Base-by-base conservation (phyloP, 306 rosid genomes). In the Herpetospermum pedunculosum region DNA sequence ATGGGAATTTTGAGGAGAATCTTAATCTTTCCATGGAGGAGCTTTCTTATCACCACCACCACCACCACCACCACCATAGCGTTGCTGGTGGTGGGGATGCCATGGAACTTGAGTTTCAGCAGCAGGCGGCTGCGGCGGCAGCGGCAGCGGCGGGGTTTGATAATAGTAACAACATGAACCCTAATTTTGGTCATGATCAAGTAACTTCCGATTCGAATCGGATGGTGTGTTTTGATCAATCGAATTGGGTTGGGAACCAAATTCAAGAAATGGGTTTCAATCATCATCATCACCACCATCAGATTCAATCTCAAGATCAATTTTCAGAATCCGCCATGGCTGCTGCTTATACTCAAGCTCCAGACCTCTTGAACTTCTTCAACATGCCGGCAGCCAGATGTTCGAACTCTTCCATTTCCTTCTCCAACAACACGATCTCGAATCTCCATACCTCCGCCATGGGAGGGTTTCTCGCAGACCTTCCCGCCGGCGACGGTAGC, bases 321-420 rank as follows among this genome's bases (percentile, higher is more conserved):
- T 44, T 46, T 19, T 50, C 68, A 3, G 63, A 46, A 84, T 49
- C 71, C 77, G 25, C 73, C 38, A 41, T 69, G 40, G 54, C 68
- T 75, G 28, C 73, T 78, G 16, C 52, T 29, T 84, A 82, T 77
- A 81, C 78, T 71, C 80, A 84, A 19, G 67, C 96, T 59, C 84
- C 90, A 0, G 96, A 92, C 85, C 87, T 91, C 26, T 85, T 94
- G 38, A 88, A 87, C 82, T 90, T 89, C 73, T 86, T 94, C 80
- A 86, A 81, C 82, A 71, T 86, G 29, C 91, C 69, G 13, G 25
- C 64, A 0, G 68, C 96, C 5, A 64, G 74, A 87, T 85, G 87
- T 78, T 84, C 97, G 19, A 47, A 80, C 72, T 81, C 97, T 21
- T 78, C 84, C 52, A 78, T 83, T 63, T 70, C 89, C 85, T 85